Evolutionary conservation across 768 basidiomycete genomes (phyloP).

Genomic region (Lactifluus echinatus): DNA sequence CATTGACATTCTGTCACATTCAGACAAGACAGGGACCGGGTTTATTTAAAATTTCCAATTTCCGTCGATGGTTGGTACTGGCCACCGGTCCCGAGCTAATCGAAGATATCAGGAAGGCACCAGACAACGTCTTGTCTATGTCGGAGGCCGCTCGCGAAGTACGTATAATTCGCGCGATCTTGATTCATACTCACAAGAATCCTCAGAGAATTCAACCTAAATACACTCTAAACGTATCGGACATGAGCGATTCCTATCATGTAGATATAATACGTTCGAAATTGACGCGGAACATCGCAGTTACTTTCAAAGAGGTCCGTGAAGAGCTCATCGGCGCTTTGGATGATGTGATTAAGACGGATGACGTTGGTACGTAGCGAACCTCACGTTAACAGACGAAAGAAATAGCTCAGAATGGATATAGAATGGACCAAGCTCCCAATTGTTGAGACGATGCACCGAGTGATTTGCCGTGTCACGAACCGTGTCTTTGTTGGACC

Average conservation of each 20-base stretch:
- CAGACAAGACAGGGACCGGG: conserved; percentile 24
- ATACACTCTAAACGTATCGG: not conserved
- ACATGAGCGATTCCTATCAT: not conserved
- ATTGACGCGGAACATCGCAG: conserved; percentile 1
- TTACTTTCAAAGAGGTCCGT: not conserved
- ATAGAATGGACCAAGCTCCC: conserved; percentile 32
- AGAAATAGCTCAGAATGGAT: not conserved
- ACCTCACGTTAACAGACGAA: not conserved
- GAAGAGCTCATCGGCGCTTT: not conserved
- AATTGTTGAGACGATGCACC: conserved; percentile 16
- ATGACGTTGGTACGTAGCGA: not conserved
- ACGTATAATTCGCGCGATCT: conserved; percentile 30
- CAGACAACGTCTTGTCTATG: conserved; percentile 31
- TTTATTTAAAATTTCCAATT: conserved; percentile 28
- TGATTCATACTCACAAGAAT: not conserved
- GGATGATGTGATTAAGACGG: not conserved
- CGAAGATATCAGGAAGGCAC: conserved; percentile 32
- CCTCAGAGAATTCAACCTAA: not conserved
- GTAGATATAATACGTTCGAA: not conserved
- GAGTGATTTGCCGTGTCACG: not conserved
- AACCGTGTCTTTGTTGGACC: conserved; percentile 33
- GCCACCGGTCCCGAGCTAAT: conserved; percentile 26
- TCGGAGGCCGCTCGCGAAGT: conserved; percentile 31
- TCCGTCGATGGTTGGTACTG: conserved; percentile 33
- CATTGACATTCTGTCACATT: not conserved